Evolutionary conservation across 345 rosid species (phyloP), one percentile per base, ranked within the genome.

Genomic region (Passiflora organensis): DNA sequence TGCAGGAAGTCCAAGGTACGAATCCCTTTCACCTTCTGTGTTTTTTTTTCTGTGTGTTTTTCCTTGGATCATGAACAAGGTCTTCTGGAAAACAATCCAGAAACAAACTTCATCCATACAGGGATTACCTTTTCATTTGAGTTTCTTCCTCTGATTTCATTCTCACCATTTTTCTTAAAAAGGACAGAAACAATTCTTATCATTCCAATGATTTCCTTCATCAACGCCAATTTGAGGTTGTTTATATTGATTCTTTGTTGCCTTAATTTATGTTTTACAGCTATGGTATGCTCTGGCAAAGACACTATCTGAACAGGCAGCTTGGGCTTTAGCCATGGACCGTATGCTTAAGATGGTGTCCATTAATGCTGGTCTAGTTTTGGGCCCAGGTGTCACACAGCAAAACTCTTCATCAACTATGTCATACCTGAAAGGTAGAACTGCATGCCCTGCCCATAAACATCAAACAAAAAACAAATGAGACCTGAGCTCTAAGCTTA

Each of bases 321-420:
- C 95, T 1, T 90, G 97, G 95, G 97, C 89, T n/a, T 57, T 90
- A 48, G 93, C 95, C 23, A 87, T 81, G 95, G 97, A 87, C 48
- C 75, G 97, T 1, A 70, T 66, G 76, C 75, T 90, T 4, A 77
- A 80, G 71, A 84, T 86, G 97, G 90, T 90, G 25, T 86, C 91
- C 24, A 71, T 90, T 44, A 90, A 87, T 51, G 82, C 81, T 0
- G 95, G 97, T 5, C 73, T 90, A 28, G 83, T 82, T 22, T 52
- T 82, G 10, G 97, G 95, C 28, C 95, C 97, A 6, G 67, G 51
- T 2, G 80, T 89, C 41, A 52, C 90, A 25, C 83, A 79, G 45
- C 80, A 78, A 47, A 89, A 84, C 58, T 79, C 90, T 41, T 58
- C 62, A n/a, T 65, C 89, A 6, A 84, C 95, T 18, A 63, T 86